phyloP scores from a whole-genome alignment of 495 filamentous ascomycete species.

The Tuber brumale region DNA sequence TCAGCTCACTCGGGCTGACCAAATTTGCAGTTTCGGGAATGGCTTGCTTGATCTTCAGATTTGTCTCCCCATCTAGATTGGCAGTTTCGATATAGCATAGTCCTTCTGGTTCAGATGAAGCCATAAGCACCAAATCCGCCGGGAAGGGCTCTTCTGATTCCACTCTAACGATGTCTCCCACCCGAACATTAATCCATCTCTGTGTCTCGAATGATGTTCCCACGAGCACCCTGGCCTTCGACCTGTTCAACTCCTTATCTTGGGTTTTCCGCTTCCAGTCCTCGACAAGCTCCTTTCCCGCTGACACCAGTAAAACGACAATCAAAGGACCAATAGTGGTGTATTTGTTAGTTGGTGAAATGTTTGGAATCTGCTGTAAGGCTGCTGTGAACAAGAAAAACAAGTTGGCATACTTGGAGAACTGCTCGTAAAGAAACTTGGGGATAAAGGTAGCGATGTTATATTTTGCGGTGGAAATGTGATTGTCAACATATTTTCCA shows the following conservation, averaged over 20 bases:
- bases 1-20: conserved; percentile 80
- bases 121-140: conserved; percentile 83
- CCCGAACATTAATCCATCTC: conserved; percentile 86
- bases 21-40: conserved; percentile 86
- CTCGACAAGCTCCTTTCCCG: conserved; percentile 89
- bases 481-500: conserved; percentile 90
- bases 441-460: conserved; percentile 91
- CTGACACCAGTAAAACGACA: conserved; percentile 85
- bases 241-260: conserved; percentile 81
- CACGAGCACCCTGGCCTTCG: conserved; percentile 73
- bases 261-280: conserved; percentile 85
- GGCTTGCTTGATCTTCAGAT: conserved; percentile 97
- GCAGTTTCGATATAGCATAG: conserved; percentile 99
- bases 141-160: conserved; percentile 96
- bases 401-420: conserved; percentile 97
- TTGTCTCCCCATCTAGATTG: conserved; percentile 96
- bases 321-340: conserved; percentile 92
- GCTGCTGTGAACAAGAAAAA: conserved; percentile 99
- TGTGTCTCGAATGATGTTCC: conserved; percentile 80
- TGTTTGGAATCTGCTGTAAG: conserved; percentile 89
- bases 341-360: conserved; percentile 89
- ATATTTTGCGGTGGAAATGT: conserved; percentile 97
- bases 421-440: conserved; percentile 98
- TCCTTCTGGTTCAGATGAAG: conserved; percentile 94
- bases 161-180: conserved; percentile 91